Conservation (phyloP, 2,329 filamentous ascomycete genomes). For the Ceratocystis cubensis region DNA sequence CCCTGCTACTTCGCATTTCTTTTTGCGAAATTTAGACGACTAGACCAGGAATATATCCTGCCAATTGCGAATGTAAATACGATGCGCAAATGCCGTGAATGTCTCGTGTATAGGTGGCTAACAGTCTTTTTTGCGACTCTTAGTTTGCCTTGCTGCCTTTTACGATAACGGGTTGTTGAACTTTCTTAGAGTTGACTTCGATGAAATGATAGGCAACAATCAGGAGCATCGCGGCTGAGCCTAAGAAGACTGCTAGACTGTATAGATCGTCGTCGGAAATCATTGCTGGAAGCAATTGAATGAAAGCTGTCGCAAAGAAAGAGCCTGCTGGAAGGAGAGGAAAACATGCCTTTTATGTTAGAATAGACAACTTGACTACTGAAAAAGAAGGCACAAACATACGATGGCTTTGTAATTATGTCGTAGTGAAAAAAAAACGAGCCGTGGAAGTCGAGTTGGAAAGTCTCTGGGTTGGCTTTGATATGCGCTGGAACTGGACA, state of each 20-base stretch:
- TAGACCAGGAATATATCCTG: not conserved
- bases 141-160: slow-evolving; percentile 19
- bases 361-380: not conserved
- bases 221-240: slow-evolving; percentile 76
- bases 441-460: not conserved
- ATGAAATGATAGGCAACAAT: slow-evolving; percentile 95
- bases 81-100: not conserved
- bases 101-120: too few relatives aligned
- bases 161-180: slow-evolving; percentile 10
- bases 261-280: slow-evolving; percentile 91
- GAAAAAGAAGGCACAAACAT: not conserved
- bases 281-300: slow-evolving; percentile 46
- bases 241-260: slow-evolving; percentile 82
- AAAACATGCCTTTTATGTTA: not conserved
- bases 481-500: slow-evolving; percentile 18
- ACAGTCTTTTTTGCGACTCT: not conserved
- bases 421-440: not conserved
- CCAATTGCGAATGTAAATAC: not conserved
- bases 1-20: not conserved
- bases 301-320: not conserved
- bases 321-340: not conserved
- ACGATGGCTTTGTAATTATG: not conserved
- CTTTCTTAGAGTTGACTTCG: slow-evolving; percentile 62
- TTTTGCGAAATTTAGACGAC: not conserved
- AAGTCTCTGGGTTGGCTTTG: not conserved